phyloP scores from a whole-genome alignment of 2,329 filamentous ascomycete species.

The Colletotrichum gloeosporioides region DNA sequence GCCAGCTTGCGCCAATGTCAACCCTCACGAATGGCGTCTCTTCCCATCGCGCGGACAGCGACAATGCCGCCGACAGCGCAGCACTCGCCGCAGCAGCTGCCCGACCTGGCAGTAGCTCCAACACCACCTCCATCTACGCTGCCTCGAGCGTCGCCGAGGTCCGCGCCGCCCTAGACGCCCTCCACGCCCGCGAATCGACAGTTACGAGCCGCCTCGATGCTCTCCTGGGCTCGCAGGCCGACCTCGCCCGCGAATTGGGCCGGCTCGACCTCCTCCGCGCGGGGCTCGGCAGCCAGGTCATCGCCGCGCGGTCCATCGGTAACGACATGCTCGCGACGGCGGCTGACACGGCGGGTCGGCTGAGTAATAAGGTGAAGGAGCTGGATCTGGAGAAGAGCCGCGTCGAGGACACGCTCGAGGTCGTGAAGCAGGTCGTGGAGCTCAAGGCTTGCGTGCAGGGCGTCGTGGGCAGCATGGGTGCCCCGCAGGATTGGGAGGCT shows the following conservation, averaged over 20 bases:
- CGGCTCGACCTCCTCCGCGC: constrained; percentile 90
- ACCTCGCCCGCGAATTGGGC: constrained; percentile 84
- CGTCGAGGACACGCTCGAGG: constrained; percentile 86
- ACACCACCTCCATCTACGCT: constrained; percentile 60
- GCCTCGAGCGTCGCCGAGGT: constrained; percentile 81
- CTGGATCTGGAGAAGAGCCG: constrained; percentile 91
- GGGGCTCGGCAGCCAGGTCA: constrained; percentile 84
- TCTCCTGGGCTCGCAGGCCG: constrained; percentile 82
- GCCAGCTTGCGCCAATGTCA: constrained; percentile 52
- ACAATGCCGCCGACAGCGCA: constrained; percentile 30
- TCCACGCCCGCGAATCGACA: constrained; percentile 77
- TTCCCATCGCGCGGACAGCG: constrained; percentile 34
- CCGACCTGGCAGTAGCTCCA: constrained; percentile 10
- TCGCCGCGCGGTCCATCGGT: constrained; percentile 82
- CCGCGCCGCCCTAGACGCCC: constrained; percentile 74
- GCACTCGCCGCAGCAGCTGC: constrained; percentile 11
- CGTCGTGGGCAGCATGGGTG: constrained; percentile 94
- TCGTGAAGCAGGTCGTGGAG: constrained; percentile 96
- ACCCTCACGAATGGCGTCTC: constrained; percentile 49
- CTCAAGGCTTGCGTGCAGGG: constrained; percentile 96
- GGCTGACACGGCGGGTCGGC: constrained; percentile 81
- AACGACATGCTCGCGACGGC: constrained; percentile 90
- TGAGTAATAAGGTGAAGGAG: constrained; percentile 85
- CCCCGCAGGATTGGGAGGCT: constrained; percentile 97
- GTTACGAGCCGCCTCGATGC: constrained; percentile 78